Evolutionary conservation across 495 filamentous ascomycete species (phyloP), one percentile per base, ranked within the genome.

Genomic region (Trichodelitschia bisporula): DNA sequence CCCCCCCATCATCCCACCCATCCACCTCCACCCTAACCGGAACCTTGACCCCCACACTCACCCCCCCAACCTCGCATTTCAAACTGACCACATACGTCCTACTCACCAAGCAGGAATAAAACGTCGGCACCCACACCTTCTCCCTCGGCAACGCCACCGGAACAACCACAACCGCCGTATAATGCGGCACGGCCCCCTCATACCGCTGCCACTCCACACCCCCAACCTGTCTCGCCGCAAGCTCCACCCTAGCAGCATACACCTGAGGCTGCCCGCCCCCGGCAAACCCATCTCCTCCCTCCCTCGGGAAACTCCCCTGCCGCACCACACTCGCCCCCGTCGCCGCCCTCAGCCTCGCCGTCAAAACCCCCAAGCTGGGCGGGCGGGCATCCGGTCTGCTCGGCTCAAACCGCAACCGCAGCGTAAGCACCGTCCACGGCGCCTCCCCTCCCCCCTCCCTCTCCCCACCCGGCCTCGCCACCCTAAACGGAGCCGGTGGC

Each of bases 21-120:
- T n/a, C n/a, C n/a, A n/a, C n/a, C n/a, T n/a, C n/a, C n/a, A n/a
- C n/a, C n/a, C n/a, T n/a, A n/a, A n/a, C n/a, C n/a, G n/a, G n/a
- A n/a, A n/a, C n/a, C n/a, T n/a, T n/a, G n/a, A n/a, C n/a, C n/a
- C n/a, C n/a, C n/a, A n/a, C n/a, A n/a, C n/a, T n/a, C n/a, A n/a
- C n/a, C n/a, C n/a, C n/a, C n/a, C n/a, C n/a, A n/a, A n/a, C n/a
- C n/a, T n/a, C n/a, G n/a, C n/a, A n/a, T n/a, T n/a, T n/a, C n/a
- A n/a, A n/a, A n/a, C n/a, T n/a, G 14, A 93, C 57, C 5, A 59
- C 54, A 53, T 97, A 95, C 15, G 70, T 52, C 35, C 86, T 71
- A 11, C 73, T 75, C 18, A 75, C 56, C 40, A 91, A 63, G 50
- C 86, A 97, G 32, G 69, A 66, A 51, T 86, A 71, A 54, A 95